Conservation (phyloP, 352 stramenopile genomes). For the Globisporangium emineosum region DNA sequence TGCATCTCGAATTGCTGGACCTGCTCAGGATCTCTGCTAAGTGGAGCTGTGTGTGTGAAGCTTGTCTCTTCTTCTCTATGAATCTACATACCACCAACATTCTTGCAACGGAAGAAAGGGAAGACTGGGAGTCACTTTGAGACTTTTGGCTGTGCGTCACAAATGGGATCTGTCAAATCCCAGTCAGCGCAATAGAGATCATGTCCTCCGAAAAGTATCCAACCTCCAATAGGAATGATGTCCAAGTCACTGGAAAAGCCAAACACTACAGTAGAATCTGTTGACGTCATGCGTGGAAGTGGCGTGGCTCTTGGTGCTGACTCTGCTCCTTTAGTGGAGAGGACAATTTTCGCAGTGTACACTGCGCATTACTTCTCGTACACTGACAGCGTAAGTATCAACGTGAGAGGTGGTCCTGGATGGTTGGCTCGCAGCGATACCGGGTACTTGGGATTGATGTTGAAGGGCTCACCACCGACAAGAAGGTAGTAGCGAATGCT, state of each 20-base stretch:
- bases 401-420: neutral
- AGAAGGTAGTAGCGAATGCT: neutral
- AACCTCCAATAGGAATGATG: neutral
- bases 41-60: too few species aligned
- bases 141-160: neutral
- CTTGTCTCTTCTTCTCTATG: neutral
- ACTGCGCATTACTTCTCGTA: neutral
- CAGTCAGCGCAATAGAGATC: neutral
- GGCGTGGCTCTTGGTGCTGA: neutral
- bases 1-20: neutral
- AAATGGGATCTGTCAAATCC: conserved; percentile 1
- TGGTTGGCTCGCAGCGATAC: neutral
- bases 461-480: neutral
- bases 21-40: neutral
- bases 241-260: neutral
- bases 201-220: neutral
- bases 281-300: neutral
- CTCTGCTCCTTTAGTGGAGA: neutral
- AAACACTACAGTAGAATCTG: too few species aligned
- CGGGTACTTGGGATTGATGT: neutral
- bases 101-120: too few species aligned
- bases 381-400: neutral
- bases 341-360: neutral
- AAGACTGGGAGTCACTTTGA: too few species aligned
- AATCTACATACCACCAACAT: too few species aligned